phyloP scores from a whole-genome alignment of 2,329 filamentous ascomycete genomes.

The Diaporthe citrichinensis region DNA sequence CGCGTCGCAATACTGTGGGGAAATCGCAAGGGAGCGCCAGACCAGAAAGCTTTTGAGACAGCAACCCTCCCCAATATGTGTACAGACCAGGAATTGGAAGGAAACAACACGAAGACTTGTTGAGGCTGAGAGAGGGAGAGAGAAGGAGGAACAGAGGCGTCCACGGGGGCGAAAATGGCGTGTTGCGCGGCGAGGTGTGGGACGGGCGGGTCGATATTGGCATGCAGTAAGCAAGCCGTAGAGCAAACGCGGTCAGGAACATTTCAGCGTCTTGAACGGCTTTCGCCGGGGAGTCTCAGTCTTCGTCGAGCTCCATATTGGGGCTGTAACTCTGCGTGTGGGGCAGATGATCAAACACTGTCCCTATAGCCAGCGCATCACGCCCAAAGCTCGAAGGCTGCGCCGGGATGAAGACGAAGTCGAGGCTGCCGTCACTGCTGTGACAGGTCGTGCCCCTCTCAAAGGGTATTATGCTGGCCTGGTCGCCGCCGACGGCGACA shows the following conservation, averaged over 20 bases:
- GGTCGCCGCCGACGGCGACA: not conserved
- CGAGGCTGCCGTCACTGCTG: slow-evolving; percentile 21
- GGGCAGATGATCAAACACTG: not conserved
- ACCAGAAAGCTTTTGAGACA: not conserved
- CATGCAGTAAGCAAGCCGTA: not conserved
- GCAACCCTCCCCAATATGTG: not conserved
- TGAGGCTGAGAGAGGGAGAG: not conserved
- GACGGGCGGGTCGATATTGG: not conserved
- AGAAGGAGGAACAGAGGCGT: not conserved
- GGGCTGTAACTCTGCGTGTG: not conserved
- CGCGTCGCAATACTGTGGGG: not conserved
- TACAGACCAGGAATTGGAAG: not conserved
- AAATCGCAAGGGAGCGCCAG: not conserved
- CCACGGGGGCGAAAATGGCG: not conserved
- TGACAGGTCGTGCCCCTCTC: not conserved
- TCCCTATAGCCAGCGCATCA: not conserved
- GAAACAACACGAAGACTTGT: not conserved
- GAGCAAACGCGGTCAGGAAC: not conserved
- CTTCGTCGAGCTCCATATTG: not conserved
- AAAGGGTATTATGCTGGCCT: not conserved
- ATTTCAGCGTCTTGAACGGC: not conserved
- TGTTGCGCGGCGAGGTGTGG: not conserved
- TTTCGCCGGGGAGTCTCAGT: not conserved
- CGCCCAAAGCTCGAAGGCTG: slow-evolving; percentile 9
- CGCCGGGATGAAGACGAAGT: not conserved